phyloP scores from a whole-genome alignment of 148 eudicot species.

The Fallopia convolvulus region DNA sequence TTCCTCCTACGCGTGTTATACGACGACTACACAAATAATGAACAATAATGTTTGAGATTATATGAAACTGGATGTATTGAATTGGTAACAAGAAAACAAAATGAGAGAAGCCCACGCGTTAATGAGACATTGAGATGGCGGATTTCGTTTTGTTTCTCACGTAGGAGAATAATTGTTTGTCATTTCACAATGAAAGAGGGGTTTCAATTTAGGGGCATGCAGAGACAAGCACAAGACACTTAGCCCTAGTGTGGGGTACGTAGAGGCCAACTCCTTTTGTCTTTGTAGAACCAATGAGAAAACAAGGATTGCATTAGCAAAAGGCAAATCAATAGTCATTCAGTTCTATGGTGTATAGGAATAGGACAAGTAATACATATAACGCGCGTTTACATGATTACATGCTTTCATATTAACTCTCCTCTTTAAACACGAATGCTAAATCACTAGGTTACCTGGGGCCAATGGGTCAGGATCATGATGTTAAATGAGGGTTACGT shows the following conservation, averaged over 20 bases:
- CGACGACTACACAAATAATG: not conserved
- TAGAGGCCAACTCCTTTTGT: not conserved
- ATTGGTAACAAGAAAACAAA: not conserved
- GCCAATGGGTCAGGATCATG: too few species aligned
- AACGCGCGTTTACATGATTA: too few species aligned
- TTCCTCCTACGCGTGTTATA: too few species aligned
- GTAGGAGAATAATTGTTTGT: slow-evolving; percentile 3
- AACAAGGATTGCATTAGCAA: not conserved
- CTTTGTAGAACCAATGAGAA: not conserved
- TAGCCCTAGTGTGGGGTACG: slow-evolving; percentile 5
- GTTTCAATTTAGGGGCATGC: not conserved
- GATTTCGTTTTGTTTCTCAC: not conserved
- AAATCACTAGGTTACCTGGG: too few species aligned
- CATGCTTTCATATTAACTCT: too few species aligned
- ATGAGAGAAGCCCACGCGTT: not conserved
- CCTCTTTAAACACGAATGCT: too few species aligned
- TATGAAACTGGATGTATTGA: not conserved
- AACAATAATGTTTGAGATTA: not conserved
- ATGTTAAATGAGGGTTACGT: too few species aligned
- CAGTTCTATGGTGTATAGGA: too few species aligned
- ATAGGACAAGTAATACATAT: too few species aligned
- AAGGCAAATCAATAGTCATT: too few species aligned
- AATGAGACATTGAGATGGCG: not conserved
- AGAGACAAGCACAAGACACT: not conserved
- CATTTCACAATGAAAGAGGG: not conserved